Percentiles rank a stretch among this genome's conserved stretches.
These are phyloP conservation scores for Decorospora gaudefroyi DNA, from an alignment of 2,329 filamentous ascomycete genomes.

Conservation along the genomic window DNA sequence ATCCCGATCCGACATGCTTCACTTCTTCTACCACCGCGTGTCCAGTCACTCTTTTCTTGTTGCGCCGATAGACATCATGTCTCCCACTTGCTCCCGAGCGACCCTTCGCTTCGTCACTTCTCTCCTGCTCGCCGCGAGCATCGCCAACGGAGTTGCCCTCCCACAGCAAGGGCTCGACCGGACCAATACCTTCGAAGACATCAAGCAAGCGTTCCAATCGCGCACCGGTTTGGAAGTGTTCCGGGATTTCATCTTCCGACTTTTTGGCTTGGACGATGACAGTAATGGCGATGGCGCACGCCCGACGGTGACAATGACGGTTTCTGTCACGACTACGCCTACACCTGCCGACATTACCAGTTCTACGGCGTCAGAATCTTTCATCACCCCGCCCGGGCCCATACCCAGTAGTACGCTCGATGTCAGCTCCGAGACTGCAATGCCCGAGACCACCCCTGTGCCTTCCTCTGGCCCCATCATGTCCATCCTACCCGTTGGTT, in stretches of 20 bases:
- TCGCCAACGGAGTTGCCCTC: conserved; percentile 14
- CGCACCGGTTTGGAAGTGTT: no score
- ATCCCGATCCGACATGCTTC: conserved; percentile 1
- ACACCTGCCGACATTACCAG: not conserved
- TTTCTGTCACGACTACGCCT: no score
- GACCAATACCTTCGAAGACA: no score
- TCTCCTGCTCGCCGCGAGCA: conserved; percentile 11
- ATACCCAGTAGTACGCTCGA: no score
- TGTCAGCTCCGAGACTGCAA: not conserved
- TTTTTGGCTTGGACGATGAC: no score
- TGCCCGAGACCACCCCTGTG: not conserved
- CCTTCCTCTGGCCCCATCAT: conserved; percentile 6
- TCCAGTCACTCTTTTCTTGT: conserved; percentile 13
- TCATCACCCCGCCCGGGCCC: no score
- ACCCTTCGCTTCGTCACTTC: conserved; percentile 10
- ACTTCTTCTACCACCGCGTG: conserved; percentile 2
- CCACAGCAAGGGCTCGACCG: conserved; percentile 16
- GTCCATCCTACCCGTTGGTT: conserved; percentile 20
- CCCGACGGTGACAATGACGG: no score
- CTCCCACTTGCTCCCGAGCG: conserved; percentile 12
- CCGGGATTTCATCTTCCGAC: no score
- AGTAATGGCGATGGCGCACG: no score
- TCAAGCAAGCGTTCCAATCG: no score
- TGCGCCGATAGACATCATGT: conserved; percentile 11
- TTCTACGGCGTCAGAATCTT: not conserved